Evolutionary conservation across 331 rosid genomes (phyloP), one percentile per base, ranked within the genome.

Genomic region (Saraca asoca): DNA sequence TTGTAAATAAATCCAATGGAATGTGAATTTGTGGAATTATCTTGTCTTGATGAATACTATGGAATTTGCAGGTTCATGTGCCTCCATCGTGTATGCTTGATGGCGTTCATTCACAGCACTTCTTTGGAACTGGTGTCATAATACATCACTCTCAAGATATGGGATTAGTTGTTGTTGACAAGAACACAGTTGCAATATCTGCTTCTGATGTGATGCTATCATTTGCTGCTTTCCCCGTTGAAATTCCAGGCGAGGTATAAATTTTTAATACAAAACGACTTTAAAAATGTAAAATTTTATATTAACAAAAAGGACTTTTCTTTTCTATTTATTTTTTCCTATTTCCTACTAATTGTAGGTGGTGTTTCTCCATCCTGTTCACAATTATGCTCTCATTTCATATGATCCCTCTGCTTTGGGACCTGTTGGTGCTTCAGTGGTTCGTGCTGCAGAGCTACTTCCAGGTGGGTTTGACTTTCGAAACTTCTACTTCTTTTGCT

Each of bases 21-120:
- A 1, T 24, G 31, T 24, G 31, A 8, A 50, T 24, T 19, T 35
- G 35, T 54, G 67, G 64, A 46, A 55, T 31, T 9, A 15, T 61
- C 33, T 16, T 56, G 58, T 35, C 41, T 52, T 50, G 34, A 59
- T 64, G 31, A 76, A 70, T 49, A 38, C 19, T 75, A 16, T 78
- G 69, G 64, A 66, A 24, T 62, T 45, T 88, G 79, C 88, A 89
- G 98, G 98, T 90, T 78, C 91, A 90, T 70, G 95, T 93, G 64
- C 96, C 98, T 69, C 88, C 95, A 16, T 85, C 95, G 19, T 93
- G 96, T 81, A 87, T 90, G 98, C 96, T 90, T 29, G 96, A 93
- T 71, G 96, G 98, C 51, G 98, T 93, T 74, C 96, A 90, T 76
- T 90, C 96, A 51, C 95, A 84, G 72, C 94, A 87, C 62, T 93